phyloP scores from a whole-genome alignment of 129 eudicot species.

The Flaveria linearis region DNA sequence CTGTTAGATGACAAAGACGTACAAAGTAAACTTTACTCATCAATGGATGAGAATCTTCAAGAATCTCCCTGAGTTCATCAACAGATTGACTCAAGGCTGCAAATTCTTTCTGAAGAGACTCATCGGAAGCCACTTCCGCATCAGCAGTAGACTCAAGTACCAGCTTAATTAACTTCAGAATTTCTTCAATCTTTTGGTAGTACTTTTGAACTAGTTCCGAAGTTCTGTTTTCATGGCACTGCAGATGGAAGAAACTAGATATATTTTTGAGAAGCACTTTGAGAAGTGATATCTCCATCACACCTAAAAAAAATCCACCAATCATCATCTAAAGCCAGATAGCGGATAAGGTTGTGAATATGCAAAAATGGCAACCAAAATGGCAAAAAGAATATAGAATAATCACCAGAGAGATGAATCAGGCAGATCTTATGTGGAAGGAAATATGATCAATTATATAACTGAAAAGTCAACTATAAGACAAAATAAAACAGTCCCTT shows the following conservation, averaged over 20 bases:
- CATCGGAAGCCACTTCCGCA: constrained; percentile 59
- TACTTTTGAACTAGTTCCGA: constrained; percentile 58
- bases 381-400: background rate
- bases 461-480: background rate
- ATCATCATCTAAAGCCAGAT: constrained; percentile 17
- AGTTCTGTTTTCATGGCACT: constrained; percentile 49
- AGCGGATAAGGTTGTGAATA: constrained; percentile 12
- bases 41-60: constrained; percentile 73
- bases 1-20: constrained; percentile 36
- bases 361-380: constrained; percentile 1
- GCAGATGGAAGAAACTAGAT: constrained; percentile 54
- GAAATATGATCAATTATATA: background rate
- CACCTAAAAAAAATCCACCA: constrained; percentile 38
- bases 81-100: constrained; percentile 49
- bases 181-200: constrained; percentile 63
- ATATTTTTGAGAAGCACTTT: constrained; percentile 68
- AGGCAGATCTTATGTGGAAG: background rate
- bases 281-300: constrained; percentile 81
- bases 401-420: background rate
- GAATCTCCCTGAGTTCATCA: constrained; percentile 65
- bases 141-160: constrained; percentile 58
- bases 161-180: constrained; percentile 69
- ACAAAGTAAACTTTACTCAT: constrained; percentile 91
- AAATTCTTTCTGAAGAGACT: constrained; percentile 61
- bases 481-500: constrained; percentile 25